Evolutionary conservation across 345 rosid species (phyloP), one percentile per base, ranked within the genome.

Genomic region (Lepidium sativum): DNA sequence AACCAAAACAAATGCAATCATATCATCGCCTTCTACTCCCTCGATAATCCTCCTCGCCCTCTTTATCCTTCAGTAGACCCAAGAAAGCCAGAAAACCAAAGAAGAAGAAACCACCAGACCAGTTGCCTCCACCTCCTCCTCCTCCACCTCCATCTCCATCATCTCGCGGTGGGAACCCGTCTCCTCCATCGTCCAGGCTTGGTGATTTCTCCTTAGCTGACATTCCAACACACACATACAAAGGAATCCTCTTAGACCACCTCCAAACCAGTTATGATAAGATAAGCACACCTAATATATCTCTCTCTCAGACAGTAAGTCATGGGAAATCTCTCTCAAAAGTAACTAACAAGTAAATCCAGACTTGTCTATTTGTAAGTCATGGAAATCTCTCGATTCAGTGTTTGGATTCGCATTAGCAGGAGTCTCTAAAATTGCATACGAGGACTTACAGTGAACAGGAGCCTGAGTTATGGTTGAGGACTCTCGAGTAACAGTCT

Each of bases 401-500:
- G 6, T 10, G 4, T 44, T 32, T 44, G 31, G 42, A 32, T 60
- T 16, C 6, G 4, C 40, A 44, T 17, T 17, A 45, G 33, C 11
- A 3, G 37, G 37, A 27, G 20, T 14, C 15, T 29, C 13, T 15
- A 58, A 50, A 32, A 49, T 2, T 4, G 5, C 29, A 5, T 11
- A 49, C 12, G 43, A 45, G 56, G n/a, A 6, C 60, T 68, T 89
- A 87, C 98, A 79, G 69, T 81, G 88, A 8, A 71, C 80, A 55
- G 94, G 98, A 70, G 98, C 95, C 77, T 83, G 85, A 25, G 97
- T 92, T 45, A 89, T 84, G 18, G 95, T 87, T 33, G 91, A 95
- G 15, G 95, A 82, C 72, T 92, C 82, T 4, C 80, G 83, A 4
- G 84, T 79, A 48, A 92, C 57, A 2, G 98, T 92, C 71, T 89